Conservation (phyloP, 805 yeast species). For the Candida maltosa region DNA sequence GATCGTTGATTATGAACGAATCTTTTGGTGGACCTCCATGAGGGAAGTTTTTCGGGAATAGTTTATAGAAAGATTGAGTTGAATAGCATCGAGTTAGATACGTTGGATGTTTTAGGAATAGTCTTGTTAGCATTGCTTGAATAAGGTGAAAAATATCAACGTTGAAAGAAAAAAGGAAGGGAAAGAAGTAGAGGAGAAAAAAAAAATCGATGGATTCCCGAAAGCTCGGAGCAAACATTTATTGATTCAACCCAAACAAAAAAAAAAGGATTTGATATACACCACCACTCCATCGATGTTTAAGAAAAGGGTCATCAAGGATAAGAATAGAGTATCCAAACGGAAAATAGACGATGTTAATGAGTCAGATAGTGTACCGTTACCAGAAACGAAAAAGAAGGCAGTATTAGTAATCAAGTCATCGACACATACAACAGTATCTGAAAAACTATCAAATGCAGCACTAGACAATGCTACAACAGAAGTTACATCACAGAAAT, state of each 20-base stretch:
- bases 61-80: constrained; percentile 42
- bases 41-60: constrained; percentile 78
- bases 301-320: constrained; percentile 21
- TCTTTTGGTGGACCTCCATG: constrained; percentile 60
- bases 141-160: background rate
- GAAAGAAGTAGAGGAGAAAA: too few species aligned
- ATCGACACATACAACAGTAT: background rate
- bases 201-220: too few species aligned
- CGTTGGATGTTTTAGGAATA: background rate
- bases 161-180: background rate
- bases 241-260: background rate
- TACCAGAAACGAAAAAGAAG: background rate
- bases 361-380: background rate
- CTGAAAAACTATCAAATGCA: constrained; percentile 1
- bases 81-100: constrained; percentile 2
- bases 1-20: constrained; percentile 54
- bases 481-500: background rate
- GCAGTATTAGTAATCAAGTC: background rate
- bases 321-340: background rate
- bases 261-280: background rate
- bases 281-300: too few species aligned
- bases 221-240: too few species aligned
- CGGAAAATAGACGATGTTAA: constrained; percentile 2
- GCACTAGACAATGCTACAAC: constrained; percentile 2
- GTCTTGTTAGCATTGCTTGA: background rate